Percentiles rank a stretch among this genome's conserved stretches.
Conservation (phyloP, 495 filamentous ascomycete genomes). For the Aspergillus conjunctus region DNA sequence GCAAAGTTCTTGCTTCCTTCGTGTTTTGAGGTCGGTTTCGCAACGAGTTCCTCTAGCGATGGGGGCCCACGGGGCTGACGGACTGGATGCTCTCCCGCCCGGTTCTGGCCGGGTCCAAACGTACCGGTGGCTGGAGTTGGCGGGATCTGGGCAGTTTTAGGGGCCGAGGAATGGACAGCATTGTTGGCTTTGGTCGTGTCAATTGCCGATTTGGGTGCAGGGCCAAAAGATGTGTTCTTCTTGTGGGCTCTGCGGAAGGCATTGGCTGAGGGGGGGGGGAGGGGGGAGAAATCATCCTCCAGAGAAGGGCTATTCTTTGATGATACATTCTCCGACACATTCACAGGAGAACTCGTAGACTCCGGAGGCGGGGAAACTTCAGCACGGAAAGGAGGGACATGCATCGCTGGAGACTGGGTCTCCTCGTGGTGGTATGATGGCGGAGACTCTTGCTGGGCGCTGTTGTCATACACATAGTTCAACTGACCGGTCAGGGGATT, state of each 20-base stretch:
- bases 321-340: constrained; percentile 48
- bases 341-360: constrained; percentile 51
- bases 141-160: constrained; percentile 77
- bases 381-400: constrained; percentile 66
- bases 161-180: constrained; percentile 49
- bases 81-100: constrained; percentile 90
- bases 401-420: constrained; percentile 43
- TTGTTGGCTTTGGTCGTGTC: constrained; percentile 62
- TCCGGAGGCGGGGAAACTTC: constrained; percentile 81
- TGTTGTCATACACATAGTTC: constrained; percentile 67
- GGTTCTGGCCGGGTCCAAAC: constrained; percentile 90
- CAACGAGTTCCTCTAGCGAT: constrained; percentile 84
- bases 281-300: constrained; percentile 64
- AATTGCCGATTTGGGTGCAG: constrained; percentile 59
- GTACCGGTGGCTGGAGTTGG: constrained; percentile 80
- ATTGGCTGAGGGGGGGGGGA: constrained; percentile 78
- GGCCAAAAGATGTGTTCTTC: constrained; percentile 80
- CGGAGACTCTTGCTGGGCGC: constrained; percentile 38
- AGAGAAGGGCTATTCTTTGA: constrained; percentile 69
- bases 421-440: constrained; percentile 39
- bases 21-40: constrained; percentile 88
- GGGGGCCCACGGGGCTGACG: constrained; percentile 95
- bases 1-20: constrained; percentile 99
- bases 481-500: constrained; percentile 82
- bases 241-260: constrained; percentile 92